Evolutionary conservation across 2,329 filamentous ascomycete genomes (phyloP).

Genomic region (Chrysosporium queenslandicum): DNA sequence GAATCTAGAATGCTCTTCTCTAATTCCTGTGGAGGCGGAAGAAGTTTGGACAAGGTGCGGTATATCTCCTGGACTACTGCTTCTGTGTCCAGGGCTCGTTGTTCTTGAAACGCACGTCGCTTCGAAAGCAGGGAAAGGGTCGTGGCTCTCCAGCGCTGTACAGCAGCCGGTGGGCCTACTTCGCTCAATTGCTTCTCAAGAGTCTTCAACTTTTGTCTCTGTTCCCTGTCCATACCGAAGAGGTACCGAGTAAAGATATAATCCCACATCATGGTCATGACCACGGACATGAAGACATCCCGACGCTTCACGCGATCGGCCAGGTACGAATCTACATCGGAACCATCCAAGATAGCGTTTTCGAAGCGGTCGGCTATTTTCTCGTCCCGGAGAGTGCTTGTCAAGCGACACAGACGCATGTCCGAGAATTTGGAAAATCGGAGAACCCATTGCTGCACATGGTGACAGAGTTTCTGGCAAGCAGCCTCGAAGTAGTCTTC

Average conservation of each 20-base stretch:
- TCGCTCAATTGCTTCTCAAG: constrained; percentile 86
- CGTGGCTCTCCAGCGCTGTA: constrained; percentile 93
- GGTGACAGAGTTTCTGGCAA: constrained; percentile 88
- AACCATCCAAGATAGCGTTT: constrained; percentile 86
- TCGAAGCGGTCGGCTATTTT: constrained; percentile 90
- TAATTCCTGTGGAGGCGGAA: constrained; percentile 74
- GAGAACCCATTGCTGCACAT: constrained; percentile 94
- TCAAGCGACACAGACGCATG: constrained; percentile 73
- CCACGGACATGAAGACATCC: constrained; percentile 96
- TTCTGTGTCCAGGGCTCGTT: constrained; percentile 83
- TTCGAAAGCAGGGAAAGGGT: constrained; percentile 81
- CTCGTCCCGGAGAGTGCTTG: constrained; percentile 76
- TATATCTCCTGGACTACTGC: constrained; percentile 90
- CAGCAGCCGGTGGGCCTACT: constrained; percentile 76
- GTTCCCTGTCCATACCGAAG: constrained; percentile 96
- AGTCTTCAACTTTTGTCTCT: constrained; percentile 92
- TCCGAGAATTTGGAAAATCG: constrained; percentile 98
- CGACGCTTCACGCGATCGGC: constrained; percentile 77
- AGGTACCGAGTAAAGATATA: constrained; percentile 96
- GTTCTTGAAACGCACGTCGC: constrained; percentile 66
- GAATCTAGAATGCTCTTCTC: constrained; percentile 73
- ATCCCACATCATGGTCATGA: constrained; percentile 99
- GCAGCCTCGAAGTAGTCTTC: constrained; percentile 93
- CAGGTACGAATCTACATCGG: constrained; percentile 81
- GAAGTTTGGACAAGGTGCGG: constrained; percentile 68